These are phyloP conservation scores for Diaporthe eres DNA, from an alignment of 2,329 filamentous ascomycete species.

Conservation along the genomic window DNA sequence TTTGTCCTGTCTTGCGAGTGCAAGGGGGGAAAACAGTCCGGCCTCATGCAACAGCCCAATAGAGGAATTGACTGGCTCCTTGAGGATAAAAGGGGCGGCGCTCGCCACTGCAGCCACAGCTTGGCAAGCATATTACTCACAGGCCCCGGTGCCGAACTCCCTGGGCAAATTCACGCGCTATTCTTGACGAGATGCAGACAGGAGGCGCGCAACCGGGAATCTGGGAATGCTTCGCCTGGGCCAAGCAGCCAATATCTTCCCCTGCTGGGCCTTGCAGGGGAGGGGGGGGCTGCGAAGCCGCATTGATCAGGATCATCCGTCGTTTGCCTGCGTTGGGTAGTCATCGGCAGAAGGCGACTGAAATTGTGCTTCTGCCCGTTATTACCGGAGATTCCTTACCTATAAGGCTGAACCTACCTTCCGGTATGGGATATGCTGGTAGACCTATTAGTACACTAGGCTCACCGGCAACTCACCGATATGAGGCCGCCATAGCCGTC, in stretches of 20 bases:
- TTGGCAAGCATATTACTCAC: slow-evolving; percentile 26
- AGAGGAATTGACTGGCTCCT: slow-evolving; percentile 9
- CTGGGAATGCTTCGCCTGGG: neutral
- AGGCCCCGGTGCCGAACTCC: slow-evolving; percentile 2
- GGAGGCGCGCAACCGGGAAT: neutral
- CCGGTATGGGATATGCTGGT: neutral
- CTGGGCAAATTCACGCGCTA: neutral
- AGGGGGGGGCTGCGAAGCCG: neutral
- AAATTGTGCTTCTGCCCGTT: neutral
- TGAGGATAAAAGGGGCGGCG: slow-evolving; percentile 21
- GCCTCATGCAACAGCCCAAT: neutral
- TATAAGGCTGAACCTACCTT: neutral
- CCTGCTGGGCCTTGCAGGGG: neutral
- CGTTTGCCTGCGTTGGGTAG: neutral
- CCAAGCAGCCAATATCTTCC: neutral
- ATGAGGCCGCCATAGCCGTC: neutral
- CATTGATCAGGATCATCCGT: neutral
- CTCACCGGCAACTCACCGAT: neutral
- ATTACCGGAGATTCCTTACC: neutral
- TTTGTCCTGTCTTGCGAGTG: slow-evolving; percentile 15
- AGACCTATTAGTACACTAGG: neutral
- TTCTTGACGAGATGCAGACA: neutral
- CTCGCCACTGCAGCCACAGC: slow-evolving; percentile 38
- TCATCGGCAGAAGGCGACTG: neutral
- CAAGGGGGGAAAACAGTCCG: neutral